Evolutionary conservation across 1,139 yeast species (phyloP), one percentile per base, ranked within the genome.

Genomic region (Protomyces macrosporus): DNA sequence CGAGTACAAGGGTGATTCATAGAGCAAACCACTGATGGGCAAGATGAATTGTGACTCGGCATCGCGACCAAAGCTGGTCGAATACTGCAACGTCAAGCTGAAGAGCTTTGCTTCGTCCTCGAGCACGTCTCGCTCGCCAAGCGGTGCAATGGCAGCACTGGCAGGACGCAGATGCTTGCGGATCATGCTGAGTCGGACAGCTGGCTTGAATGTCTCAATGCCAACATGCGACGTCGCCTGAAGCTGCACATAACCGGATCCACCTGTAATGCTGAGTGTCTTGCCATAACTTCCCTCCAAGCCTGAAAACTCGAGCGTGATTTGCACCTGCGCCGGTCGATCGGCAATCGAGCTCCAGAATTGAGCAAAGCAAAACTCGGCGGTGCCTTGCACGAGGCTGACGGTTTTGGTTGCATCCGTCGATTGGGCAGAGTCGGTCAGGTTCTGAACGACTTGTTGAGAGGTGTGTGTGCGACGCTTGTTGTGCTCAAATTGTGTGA

Each of bases 341-440:
- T 55, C 59, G 7, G 64, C 50, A 34, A 48, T 36, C 14, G 63
- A 52, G 42, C 52, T 59, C 67, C 67, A 65, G 45, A 64, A 64
- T 40, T 65, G 66, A 14, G 67, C 66, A 50, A 65, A 53, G 40
- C 67, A 65, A 34, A 64, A 50, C 36, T 65, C 67, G 14, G 54
- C 56, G 10, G 67, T 60, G 2, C 65, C 60, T 16, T 55, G 53
- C 34, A 64, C 53, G 10, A 65, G 52, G 34, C 45, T 48, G 42
- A 65, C 23, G 7, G 48, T 40, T 53, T 64, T 65, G 36, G 33
- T 50, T 10, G 53, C 54, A 6, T 42, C 51, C 12, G 66, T 60
- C 5, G 61, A 35, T 6, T 60, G 45, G n/a, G 30, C 32, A 10
- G 62, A 58, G 34, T 39, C 39, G n/a, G 55, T 48, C 35, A 65